phyloP scores from a whole-genome alignment of 768 basidiomycete species.

The Leucocoprinus sp. region DNA sequence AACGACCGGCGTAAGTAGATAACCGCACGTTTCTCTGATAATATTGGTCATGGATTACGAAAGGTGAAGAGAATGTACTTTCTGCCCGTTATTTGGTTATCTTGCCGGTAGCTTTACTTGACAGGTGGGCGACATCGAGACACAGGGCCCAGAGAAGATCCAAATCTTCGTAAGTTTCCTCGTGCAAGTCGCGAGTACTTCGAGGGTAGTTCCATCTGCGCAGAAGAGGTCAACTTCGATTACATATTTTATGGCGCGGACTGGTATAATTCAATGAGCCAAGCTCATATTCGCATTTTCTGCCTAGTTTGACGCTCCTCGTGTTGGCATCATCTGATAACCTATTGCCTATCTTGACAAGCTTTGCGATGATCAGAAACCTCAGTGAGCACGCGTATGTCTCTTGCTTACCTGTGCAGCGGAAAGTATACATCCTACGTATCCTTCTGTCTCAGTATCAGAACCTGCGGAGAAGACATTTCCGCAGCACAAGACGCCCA shows the following conservation, averaged over 20 bases:
- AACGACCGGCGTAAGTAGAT: neutral
- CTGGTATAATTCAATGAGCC: neutral
- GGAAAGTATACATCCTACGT: neutral
- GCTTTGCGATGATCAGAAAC: constrained; percentile 1
- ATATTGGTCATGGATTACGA: neutral
- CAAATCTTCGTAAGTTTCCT: constrained; percentile 8
- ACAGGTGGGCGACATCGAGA: neutral
- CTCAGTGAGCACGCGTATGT: neutral
- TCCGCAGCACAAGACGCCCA: neutral
- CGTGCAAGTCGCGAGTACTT: constrained; percentile 9
- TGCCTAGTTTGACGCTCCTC: neutral
- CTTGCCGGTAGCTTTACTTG: neutral
- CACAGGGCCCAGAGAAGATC: constrained; percentile 3
- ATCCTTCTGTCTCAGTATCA: neutral
- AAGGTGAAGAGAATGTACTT: neutral
- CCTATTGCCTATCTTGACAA: too few species aligned
- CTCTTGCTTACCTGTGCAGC: neutral
- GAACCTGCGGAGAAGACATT: constrained; percentile 4
- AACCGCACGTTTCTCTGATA: neutral
- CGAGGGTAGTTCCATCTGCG: constrained; percentile 1
- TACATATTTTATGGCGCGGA: constrained; percentile 4
- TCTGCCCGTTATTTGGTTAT: neutral
- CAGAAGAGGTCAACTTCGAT: constrained; percentile 5
- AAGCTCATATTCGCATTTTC: neutral
- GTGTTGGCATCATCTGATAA: constrained; percentile 4